Conservation (phyloP, 1,284 basidiomycete species). For the Fomitopsis schrenkii region DNA sequence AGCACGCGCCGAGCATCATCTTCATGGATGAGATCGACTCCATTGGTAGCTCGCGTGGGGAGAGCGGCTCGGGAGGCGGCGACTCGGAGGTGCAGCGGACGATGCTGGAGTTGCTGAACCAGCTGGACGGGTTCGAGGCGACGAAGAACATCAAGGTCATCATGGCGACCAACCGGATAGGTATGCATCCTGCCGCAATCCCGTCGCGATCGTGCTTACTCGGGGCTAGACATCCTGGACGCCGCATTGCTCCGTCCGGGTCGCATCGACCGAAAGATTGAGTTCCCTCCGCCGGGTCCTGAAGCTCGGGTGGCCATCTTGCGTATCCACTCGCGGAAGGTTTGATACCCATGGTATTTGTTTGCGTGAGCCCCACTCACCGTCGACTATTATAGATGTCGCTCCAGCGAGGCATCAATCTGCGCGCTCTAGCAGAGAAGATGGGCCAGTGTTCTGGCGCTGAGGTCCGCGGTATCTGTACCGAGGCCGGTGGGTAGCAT, state of each 20-base stretch:
- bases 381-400: slow-evolving; percentile 69
- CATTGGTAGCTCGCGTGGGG: slow-evolving; percentile 92
- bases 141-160: slow-evolving; percentile 99
- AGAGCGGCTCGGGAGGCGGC: slow-evolving; percentile 84
- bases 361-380: not conserved
- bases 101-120: slow-evolving; percentile 96
- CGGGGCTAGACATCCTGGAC: slow-evolving; percentile 82
- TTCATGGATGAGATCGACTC: slow-evolving; percentile 99
- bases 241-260: slow-evolving; percentile 93
- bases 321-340: slow-evolving; percentile 96
- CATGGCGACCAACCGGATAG: slow-evolving; percentile 99
- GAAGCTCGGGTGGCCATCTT: slow-evolving; percentile 97
- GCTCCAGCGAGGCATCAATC: slow-evolving; percentile 94
- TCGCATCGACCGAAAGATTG: slow-evolving; percentile 98
- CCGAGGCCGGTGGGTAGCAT: slow-evolving; percentile 78
- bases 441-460: slow-evolving; percentile 99
- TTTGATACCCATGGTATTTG: slow-evolving; percentile 19
- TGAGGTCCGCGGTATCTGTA: slow-evolving; percentile 97
- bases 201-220: slow-evolving; percentile 1
- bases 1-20: slow-evolving; percentile 98
- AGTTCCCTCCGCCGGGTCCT: slow-evolving; percentile 98
- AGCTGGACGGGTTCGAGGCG: slow-evolving; percentile 96
- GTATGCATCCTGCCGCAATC: slow-evolving; percentile 29
- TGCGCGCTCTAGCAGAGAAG: slow-evolving; percentile 93
- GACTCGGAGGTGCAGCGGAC: slow-evolving; percentile 98